Evolutionary conservation across 495 filamentous ascomycete species (phyloP), one percentile per base, ranked within the genome.

Genomic region (Lasiosphaeria miniovina): DNA sequence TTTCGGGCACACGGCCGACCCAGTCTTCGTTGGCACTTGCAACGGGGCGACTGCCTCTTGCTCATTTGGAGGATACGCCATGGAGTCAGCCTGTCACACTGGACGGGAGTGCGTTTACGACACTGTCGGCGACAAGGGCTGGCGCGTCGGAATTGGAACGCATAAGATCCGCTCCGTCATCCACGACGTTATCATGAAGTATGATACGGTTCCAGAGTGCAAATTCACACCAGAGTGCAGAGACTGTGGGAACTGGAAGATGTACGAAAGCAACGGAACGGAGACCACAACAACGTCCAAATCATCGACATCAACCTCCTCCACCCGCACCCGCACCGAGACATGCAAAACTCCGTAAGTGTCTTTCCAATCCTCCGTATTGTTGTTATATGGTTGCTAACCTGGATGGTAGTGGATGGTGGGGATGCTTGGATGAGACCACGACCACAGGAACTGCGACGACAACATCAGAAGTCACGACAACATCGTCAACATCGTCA

Each of bases 1-100:
- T 74, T 90, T 97, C 68, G 94, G 94, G 6, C 90, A 98, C 68
- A 98, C 90, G 5, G 94, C 95, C 7, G 94, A 98, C 74, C 94
- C 94, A 0, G 83, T 98, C 6, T 98, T 87, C 69, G 91, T 97
- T 81, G 94, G 94, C 35, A 88, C 88, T 9, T 98, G 94, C 73
- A 96, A 96, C 69, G 89, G 88, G 38, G 90, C 90, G 14, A 91
- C 88, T 33, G 90, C 93, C 11, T 81, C 83, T 6, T 98, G 94
- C 70, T 92, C 91, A 15, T 87, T 94, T 65, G 93, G 83, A n/a
- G 94, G 94, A 6, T 98, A 98, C 71, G 91, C 95, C 6, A 78
- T 98, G 79, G 93, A 98, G 71, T 88, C 90, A 15, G 82, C 87
- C 38, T 98, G 94, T 64, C 94, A 98, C 62, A 89, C 90, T 0